These are phyloP conservation scores for Aspergillus niger DNA, from an alignment of 2,329 filamentous ascomycete species.

Conservation along the genomic window DNA sequence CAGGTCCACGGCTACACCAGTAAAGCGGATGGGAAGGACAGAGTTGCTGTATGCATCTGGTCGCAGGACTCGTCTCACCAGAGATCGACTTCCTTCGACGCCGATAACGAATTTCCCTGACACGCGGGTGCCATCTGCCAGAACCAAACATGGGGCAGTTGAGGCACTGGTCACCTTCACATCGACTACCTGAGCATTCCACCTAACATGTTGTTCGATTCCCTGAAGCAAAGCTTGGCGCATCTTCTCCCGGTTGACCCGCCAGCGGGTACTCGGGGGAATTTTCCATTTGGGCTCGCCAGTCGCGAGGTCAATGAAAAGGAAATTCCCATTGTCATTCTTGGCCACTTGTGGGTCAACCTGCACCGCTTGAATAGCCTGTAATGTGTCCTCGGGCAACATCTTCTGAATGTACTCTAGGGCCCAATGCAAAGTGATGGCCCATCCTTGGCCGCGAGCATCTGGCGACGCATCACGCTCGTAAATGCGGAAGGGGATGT, in stretches of 20 bases:
- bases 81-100: conserved; percentile 26
- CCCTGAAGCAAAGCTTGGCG: conserved; percentile 21
- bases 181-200: conserved; percentile 19
- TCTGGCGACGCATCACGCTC: conserved; percentile 31
- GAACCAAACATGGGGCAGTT: conserved; percentile 1
- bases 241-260: conserved; percentile 30
- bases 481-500: conserved; percentile 34
- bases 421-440: conserved; percentile 31
- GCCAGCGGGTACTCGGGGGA: conserved; percentile 31
- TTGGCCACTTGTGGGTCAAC: conserved; percentile 27
- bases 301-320: conserved; percentile 33
- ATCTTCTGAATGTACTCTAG: conserved; percentile 26
- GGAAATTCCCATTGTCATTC: conserved; percentile 29
- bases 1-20: conserved; percentile 32
- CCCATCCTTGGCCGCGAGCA: conserved; percentile 31
- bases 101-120: conserved; percentile 23
- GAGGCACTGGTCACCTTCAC: conserved; percentile 8
- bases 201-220: conserved; percentile 26
- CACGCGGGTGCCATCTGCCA: conserved; percentile 14
- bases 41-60: conserved; percentile 25
- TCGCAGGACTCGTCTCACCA: conserved; percentile 26
- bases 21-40: conserved; percentile 26
- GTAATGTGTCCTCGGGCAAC: conserved; percentile 20
- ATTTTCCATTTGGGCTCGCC: conserved; percentile 33
- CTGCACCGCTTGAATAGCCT: conserved; percentile 22